A percentile compares a stretch with the other conserved stretches of the same genome.
These are phyloP conservation scores for Viola odorata DNA, from an alignment of 345 rosid genomes.

Conservation along the genomic window DNA sequence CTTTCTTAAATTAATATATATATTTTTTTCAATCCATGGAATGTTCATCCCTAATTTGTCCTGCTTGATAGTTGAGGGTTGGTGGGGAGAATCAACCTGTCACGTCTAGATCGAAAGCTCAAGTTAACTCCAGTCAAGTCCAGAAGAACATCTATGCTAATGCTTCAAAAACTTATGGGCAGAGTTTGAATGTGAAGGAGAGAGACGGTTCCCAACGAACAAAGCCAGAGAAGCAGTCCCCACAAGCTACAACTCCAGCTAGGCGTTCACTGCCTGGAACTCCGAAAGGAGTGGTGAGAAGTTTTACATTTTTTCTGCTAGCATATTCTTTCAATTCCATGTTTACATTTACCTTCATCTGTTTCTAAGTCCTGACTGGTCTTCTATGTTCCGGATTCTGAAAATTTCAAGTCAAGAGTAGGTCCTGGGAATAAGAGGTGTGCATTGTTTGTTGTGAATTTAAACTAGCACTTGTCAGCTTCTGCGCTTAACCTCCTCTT, in stretches of 20 bases:
- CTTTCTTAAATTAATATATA: too few relatives aligned
- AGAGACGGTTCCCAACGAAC: conserved; percentile 21
- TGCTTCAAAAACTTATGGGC: conserved; percentile 23
- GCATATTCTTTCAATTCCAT: background rate
- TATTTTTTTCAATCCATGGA: background rate
- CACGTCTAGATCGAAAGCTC: conserved; percentile 27
- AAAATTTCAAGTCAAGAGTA: conserved; percentile 30
- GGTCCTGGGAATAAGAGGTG: conserved; percentile 49
- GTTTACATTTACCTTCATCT: conserved; percentile 4
- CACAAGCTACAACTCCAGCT: conserved; percentile 21
- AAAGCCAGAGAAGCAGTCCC: conserved; percentile 30
- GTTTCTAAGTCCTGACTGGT: background rate
- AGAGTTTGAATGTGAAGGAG: conserved; percentile 20
- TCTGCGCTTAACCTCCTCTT: conserved; percentile 12
- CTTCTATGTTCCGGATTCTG: conserved; percentile 33
- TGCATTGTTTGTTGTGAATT: conserved; percentile 8
- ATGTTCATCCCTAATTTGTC: background rate
- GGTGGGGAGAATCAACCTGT: conserved; percentile 14
- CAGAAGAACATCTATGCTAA: conserved; percentile 16
- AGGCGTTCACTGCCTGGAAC: conserved; percentile 19
- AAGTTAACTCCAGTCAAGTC: conserved; percentile 13
- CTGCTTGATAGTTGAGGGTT: conserved; percentile 16
- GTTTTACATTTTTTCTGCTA: background rate
- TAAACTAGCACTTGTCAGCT: background rate
- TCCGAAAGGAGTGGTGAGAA: conserved; percentile 32